Percentiles rank a stretch among this genome's conserved stretches.
Evolutionary conservation across 192 early-diverging fungal species (phyloP).

Genomic region (Borealophlyctis nickersoniae): DNA sequence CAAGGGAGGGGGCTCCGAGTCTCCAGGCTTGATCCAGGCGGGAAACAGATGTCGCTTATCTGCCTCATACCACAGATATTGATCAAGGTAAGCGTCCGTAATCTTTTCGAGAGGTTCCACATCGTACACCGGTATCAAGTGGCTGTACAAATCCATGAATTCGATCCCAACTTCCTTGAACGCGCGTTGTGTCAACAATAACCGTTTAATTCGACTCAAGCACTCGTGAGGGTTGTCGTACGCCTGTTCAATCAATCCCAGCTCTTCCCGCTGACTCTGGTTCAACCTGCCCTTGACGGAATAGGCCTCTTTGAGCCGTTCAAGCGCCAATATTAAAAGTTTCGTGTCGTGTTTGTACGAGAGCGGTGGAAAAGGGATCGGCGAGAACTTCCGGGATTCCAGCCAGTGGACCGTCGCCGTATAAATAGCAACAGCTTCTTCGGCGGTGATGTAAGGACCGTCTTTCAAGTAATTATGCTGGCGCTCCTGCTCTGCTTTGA

Average conservation of each 20-base stretch:
- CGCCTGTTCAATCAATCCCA: slow-evolving; percentile 96
- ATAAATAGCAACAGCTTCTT: slow-evolving; percentile 98
- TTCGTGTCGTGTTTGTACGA: slow-evolving; percentile 99
- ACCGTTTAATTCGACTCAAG: slow-evolving; percentile 86
- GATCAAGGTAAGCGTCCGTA: slow-evolving; percentile 97
- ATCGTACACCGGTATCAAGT: slow-evolving; percentile 96
- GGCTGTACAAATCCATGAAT: slow-evolving; percentile 98
- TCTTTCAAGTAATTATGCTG: slow-evolving; percentile 99
- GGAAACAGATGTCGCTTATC: slow-evolving; percentile 97
- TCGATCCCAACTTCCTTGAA: slow-evolving; percentile 99
- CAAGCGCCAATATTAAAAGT: slow-evolving; percentile 90
- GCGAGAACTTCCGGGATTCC: slow-evolving; percentile 95
- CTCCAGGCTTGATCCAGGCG: slow-evolving; percentile 98
- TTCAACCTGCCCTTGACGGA: slow-evolving; percentile 93
- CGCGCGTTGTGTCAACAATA: slow-evolving; percentile 93
- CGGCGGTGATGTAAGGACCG: slow-evolving; percentile 95
- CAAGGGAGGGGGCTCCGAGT: slow-evolving; percentile 94
- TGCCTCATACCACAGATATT: slow-evolving; percentile 99
- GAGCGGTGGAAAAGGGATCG: slow-evolving; percentile 97
- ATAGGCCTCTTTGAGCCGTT: slow-evolving; percentile 92
- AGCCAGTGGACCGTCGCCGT: slow-evolving; percentile 97
- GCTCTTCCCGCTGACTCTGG: slow-evolving; percentile 93
- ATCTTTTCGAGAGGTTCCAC: slow-evolving; percentile 99
- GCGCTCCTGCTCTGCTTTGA: slow-evolving; percentile 98
- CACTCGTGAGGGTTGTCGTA: slow-evolving; percentile 29